These are phyloP conservation scores for Paecilomyces formosus DNA, from an alignment of 2,329 filamentous ascomycete species.

Conservation along the genomic window DNA sequence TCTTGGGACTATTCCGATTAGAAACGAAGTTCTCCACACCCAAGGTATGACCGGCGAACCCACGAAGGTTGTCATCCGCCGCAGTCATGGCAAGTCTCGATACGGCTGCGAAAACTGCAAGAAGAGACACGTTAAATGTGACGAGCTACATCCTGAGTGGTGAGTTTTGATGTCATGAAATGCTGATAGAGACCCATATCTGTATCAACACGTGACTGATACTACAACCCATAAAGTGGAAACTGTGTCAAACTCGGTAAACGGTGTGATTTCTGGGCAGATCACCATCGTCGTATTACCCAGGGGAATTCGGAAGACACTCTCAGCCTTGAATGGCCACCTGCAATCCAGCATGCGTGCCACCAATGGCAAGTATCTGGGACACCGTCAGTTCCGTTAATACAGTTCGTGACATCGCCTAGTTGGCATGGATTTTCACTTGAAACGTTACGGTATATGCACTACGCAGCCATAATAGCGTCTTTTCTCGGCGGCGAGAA, in stretches of 20 bases:
- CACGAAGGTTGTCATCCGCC: neutral
- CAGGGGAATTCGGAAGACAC: neutral
- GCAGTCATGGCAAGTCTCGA: neutral
- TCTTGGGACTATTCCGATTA: no score
- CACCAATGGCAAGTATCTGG: neutral
- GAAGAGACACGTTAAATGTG: neutral
- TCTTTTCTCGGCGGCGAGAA: neutral
- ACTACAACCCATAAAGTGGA: neutral
- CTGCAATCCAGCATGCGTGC: neutral
- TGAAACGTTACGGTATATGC: neutral
- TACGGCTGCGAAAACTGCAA: neutral
- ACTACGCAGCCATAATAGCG: neutral
- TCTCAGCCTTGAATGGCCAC: neutral
- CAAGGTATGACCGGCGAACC: neutral
- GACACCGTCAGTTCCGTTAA: neutral
- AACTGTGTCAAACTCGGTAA: neutral
- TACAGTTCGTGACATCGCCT: neutral
- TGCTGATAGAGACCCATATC: no score
- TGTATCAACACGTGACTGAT: no score
- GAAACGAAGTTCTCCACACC: no score
- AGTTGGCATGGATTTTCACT: neutral
- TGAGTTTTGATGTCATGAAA: neutral
- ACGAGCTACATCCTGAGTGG: neutral
- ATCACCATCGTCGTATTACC: neutral
- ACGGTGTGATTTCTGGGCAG: neutral